Conservation (phyloP, 2,329 filamentous ascomycete genomes). For the Mycosphaerella sp. region DNA sequence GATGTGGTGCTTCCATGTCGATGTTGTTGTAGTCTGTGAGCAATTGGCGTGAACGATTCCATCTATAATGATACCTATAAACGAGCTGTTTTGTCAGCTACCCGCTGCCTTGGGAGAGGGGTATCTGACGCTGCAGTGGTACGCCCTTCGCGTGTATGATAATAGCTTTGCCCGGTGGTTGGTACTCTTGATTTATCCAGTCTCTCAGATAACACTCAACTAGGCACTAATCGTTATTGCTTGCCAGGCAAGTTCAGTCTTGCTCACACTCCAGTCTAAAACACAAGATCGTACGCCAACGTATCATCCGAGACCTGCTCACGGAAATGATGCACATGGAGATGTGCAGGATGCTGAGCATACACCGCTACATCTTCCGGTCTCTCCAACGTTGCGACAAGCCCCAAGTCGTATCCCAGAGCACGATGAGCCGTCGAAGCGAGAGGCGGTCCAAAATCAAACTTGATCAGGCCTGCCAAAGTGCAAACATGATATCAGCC, state of each 20-base stretch:
- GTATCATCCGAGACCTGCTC: slow-evolving; percentile 20
- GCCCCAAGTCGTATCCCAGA: slow-evolving; percentile 42
- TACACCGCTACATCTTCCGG: slow-evolving; percentile 39
- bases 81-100: slow-evolving; percentile 3
- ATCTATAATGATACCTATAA: neutral
- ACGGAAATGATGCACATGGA: slow-evolving; percentile 31
- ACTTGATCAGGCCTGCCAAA: slow-evolving; percentile 14
- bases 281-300: slow-evolving; percentile 24
- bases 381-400: slow-evolving; percentile 43
- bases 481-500: neutral
- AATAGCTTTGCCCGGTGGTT: neutral
- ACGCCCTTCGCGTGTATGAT: neutral
- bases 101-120: neutral
- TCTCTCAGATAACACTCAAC: neutral
- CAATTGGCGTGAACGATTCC: too few relatives aligned
- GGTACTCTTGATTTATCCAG: too few relatives aligned
- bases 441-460: slow-evolving; percentile 31
- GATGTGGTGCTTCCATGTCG: neutral
- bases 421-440: slow-evolving; percentile 38
- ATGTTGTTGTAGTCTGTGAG: neutral
- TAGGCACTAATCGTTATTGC: neutral
- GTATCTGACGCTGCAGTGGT: neutral
- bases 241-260: neutral
- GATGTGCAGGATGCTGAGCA: slow-evolving; percentile 42
- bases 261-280: neutral